Evolutionary conservation across 2,329 filamentous ascomycete species (phyloP).

Genomic region (Colletotrichum sp.): DNA sequence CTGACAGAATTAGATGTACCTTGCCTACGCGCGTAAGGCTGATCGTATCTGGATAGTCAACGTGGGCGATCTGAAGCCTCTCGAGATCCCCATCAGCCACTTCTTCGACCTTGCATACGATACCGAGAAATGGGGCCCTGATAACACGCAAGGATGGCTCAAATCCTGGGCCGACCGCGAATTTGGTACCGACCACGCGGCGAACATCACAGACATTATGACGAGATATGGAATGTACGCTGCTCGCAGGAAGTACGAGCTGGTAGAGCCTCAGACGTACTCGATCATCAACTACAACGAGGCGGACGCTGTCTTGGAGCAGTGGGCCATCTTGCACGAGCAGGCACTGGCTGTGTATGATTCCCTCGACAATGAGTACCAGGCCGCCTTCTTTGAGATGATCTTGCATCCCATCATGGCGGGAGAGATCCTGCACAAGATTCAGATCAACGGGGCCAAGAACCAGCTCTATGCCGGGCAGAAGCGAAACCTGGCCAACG

Average conservation of each 20-base stretch:
- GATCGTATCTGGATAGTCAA: slow-evolving; percentile 71
- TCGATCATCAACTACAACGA: slow-evolving; percentile 64
- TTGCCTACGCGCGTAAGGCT: slow-evolving; percentile 63
- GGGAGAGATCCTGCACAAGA: slow-evolving; percentile 55
- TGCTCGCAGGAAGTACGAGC: slow-evolving; percentile 39
- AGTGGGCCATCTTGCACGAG: slow-evolving; percentile 55
- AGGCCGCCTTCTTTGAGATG: slow-evolving; percentile 65
- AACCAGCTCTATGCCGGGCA: slow-evolving; percentile 51
- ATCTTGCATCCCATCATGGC: slow-evolving; percentile 61
- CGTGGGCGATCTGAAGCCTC: slow-evolving; percentile 69
- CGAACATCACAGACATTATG: slow-evolving; percentile 54
- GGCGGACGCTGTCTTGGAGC: slow-evolving; percentile 54
- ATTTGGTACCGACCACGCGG: slow-evolving; percentile 54
- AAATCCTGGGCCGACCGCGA: slow-evolving; percentile 60
- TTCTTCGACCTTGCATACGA: slow-evolving; percentile 74
- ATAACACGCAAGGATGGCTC: slow-evolving; percentile 62
- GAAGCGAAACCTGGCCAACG: slow-evolving; percentile 51
- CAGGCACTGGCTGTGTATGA: slow-evolving; percentile 63
- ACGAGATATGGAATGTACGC: slow-evolving; percentile 45
- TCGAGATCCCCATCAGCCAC: slow-evolving; percentile 69
- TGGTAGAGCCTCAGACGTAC: slow-evolving; percentile 43
- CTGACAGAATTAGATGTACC: slow-evolving; percentile 51
- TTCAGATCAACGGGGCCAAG: slow-evolving; percentile 48
- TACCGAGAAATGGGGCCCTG: slow-evolving; percentile 58
- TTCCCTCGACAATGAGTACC: slow-evolving; percentile 49